Conservation (phyloP, 1,284 basidiomycete genomes). For the Sporisorium graminicola region DNA sequence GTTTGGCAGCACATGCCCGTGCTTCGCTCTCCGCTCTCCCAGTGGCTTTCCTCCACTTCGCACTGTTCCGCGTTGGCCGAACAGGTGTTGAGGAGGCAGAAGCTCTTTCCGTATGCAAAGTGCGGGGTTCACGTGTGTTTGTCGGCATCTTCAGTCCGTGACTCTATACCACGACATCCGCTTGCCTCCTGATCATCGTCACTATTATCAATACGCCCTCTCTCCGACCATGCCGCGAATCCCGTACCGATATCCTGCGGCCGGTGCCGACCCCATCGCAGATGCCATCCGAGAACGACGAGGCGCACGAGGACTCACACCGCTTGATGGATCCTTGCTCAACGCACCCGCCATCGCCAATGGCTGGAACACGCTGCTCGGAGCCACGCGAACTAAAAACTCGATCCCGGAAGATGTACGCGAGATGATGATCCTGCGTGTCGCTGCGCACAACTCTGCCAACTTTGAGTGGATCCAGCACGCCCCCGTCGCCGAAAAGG, state of each 20-base stretch:
- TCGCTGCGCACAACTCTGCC: conserved; percentile 71
- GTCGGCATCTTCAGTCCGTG: background rate
- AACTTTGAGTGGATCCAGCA: conserved; percentile 72
- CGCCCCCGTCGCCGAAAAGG: conserved; percentile 69
- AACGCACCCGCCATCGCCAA: conserved; percentile 67
- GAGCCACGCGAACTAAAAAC: conserved; percentile 70
- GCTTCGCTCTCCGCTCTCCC: background rate
- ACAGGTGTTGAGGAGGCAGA: background rate
- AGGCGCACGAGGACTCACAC: conserved; percentile 70
- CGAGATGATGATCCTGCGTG: conserved; percentile 71
- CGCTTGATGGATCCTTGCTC: conserved; percentile 71
- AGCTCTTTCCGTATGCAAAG: too few relatives aligned
- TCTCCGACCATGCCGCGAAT: conserved; percentile 63
- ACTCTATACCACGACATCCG: background rate
- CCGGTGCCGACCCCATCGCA: conserved; percentile 68
- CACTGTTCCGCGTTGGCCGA: conserved; percentile 3
- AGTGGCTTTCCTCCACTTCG: conserved; percentile 29
- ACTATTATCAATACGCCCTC: background rate
- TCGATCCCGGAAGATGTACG: conserved; percentile 71
- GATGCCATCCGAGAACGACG: conserved; percentile 71
- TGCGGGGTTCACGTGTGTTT: background rate
- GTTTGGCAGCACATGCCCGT: background rate
- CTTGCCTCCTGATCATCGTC: background rate
- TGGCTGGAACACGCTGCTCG: conserved; percentile 72
- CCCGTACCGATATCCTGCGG: conserved; percentile 68